Base-by-base conservation (phyloP, 257 asterid species). In the Solanum verrucosum region DNA sequence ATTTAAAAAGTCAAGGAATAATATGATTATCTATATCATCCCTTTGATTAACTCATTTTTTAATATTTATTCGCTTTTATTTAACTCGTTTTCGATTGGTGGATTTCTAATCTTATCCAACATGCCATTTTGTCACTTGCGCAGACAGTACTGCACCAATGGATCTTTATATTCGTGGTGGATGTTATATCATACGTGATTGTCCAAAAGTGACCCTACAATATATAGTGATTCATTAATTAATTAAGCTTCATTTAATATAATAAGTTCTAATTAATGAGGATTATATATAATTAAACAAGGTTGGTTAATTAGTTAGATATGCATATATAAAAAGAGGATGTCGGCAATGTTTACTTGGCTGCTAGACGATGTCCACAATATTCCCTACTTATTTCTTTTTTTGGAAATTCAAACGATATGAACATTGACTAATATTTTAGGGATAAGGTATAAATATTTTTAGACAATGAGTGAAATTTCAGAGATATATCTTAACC, bases 401-500 rank as follows among this genome's bases (percentile, higher is more conserved):
- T 20, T 7, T 59, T 59, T 7, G 0, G 2, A 52, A 18, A 7
- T 56, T 20, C 67, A 56, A 20, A 56, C 11, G 2, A 59, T 59
- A 20, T 59, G 25, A 20, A 20, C 2, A 16, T 56, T 56, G 10
- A 56, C 1, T 18, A 56, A 56, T 56, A 56, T 56, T 56, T 56
- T 18, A 56, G 10, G n/a, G 10, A 56, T 56, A 56, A 18, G n/a
- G 65, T 16, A 56, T 6, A 56, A 56, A 2, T 18, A 56, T 7
- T 18, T 1, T 6, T 18, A 56, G 10, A 56, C 0, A 18, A 46
- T 46, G 20, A 46, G 18, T 14, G 1, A 46, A 46, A 46, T 46
- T 14, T 0, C 20, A 14, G 20, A 18, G 4, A 56, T 3, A 7
- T 16, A 2, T 0, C 1, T 56, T 56, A 2, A 18, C 4, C 23